Evolutionary conservation across 352 stramenopile species (phyloP).

Genomic region (Elongisporangium prolatum): DNA sequence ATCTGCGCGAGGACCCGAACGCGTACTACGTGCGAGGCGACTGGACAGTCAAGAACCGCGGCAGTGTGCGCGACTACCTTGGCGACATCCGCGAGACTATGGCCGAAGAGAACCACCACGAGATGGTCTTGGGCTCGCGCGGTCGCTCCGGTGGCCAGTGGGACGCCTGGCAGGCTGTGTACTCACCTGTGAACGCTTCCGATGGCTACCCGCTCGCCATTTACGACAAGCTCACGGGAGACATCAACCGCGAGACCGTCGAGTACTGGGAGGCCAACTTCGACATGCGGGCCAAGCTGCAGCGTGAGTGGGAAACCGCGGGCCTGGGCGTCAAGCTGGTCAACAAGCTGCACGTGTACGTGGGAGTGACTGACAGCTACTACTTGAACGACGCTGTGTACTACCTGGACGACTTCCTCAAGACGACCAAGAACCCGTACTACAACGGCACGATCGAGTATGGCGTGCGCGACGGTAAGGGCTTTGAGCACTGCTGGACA

Average conservation of each 20-base stretch:
- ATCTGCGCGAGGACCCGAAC: conserved; percentile 56
- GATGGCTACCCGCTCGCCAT: conserved; percentile 56
- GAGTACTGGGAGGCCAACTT: conserved; percentile 67
- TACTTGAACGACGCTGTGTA: conserved; percentile 75
- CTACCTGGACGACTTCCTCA: conserved; percentile 58
- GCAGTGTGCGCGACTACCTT: conserved; percentile 53
- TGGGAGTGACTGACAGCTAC: conserved; percentile 72
- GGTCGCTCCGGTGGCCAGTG: conserved; percentile 67
- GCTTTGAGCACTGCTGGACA: conserved; percentile 76
- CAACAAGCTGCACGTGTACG: conserved; percentile 74
- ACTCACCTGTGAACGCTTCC: conserved; percentile 52
- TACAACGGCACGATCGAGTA: conserved; percentile 77
- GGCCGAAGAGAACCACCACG: conserved; percentile 73
- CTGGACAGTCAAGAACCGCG: conserved; percentile 71
- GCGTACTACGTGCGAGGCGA: conserved; percentile 63
- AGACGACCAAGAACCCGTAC: conserved; percentile 52
- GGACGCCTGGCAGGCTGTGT: conserved; percentile 73
- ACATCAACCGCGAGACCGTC: conserved; percentile 50
- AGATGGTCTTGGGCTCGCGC: conserved; percentile 53
- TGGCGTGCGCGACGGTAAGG: conserved; percentile 54
- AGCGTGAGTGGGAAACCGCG: conserved; percentile 49
- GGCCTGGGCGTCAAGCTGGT: conserved; percentile 58
- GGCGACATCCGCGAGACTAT: conserved; percentile 69
- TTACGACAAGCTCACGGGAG: conserved; percentile 66
- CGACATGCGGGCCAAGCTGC: conserved; percentile 61